Evolutionary conservation across 257 asterid genomes (phyloP).

Genomic region (Solanum chilense): DNA sequence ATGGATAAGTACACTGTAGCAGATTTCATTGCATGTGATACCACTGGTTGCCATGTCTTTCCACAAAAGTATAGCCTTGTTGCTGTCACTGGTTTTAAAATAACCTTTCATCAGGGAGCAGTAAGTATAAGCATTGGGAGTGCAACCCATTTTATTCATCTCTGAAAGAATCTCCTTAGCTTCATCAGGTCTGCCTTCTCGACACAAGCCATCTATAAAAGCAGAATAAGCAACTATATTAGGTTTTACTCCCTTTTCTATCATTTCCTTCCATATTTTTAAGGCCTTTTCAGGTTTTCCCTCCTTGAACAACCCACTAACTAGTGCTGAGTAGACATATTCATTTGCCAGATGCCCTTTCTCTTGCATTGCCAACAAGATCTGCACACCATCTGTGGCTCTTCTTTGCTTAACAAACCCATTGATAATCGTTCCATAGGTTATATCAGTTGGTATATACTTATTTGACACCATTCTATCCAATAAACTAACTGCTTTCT

Average conservation of each 20-base stretch:
- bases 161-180: conserved; percentile 46
- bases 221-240: conserved; percentile 71
- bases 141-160: conserved; percentile 48
- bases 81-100: conserved; percentile 52
- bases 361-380: conserved; percentile 60
- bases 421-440: conserved; percentile 73
- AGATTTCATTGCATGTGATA: conserved; percentile 40
- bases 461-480: conserved; percentile 56
- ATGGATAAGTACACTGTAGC: conserved; percentile 66
- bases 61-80: conserved; percentile 66
- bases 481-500: conserved; percentile 67
- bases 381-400: conserved; percentile 48
- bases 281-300: conserved; percentile 56
- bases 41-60: conserved; percentile 48
- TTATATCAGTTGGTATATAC: conserved; percentile 53
- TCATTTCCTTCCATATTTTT: conserved; percentile 51
- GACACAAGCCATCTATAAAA: conserved; percentile 79
- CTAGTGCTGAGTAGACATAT: conserved; percentile 64
- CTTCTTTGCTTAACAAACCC: conserved; percentile 73
- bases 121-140: conserved; percentile 64
- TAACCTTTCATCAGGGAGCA: conserved; percentile 82
- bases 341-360: conserved; percentile 50
- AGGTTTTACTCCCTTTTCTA: conserved; percentile 52
- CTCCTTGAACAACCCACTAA: conserved; percentile 78
- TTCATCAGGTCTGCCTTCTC: conserved; percentile 47